Evolutionary conservation across 176 grass and related monocot species (phyloP).

Genomic region (Juncus inflexus): DNA sequence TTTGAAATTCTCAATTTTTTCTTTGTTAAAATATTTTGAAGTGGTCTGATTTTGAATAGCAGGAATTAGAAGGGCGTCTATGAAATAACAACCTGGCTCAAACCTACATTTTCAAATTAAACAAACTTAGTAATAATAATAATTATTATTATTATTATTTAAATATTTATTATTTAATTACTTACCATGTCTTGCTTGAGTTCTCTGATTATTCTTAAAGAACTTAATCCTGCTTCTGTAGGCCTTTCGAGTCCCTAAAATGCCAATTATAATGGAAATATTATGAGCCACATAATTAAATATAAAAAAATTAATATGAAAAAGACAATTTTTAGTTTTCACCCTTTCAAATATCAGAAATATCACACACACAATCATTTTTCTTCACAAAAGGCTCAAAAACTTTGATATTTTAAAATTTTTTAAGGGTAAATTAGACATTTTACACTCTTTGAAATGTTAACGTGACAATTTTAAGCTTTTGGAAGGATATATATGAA

Average conservation of each 20-base stretch:
- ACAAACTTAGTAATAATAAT: too few species aligned
- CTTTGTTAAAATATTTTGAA: slow-evolving; percentile 66
- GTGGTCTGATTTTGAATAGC: slow-evolving; percentile 48
- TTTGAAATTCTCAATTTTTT: slow-evolving; percentile 59
- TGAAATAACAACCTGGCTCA: slow-evolving; percentile 95
- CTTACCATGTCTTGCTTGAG: slow-evolving; percentile 90
- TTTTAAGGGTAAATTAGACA: too few species aligned
- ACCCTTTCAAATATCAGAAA: too few species aligned
- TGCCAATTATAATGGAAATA: slow-evolving; percentile 14
- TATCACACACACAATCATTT: too few species aligned
- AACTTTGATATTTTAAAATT: too few species aligned
- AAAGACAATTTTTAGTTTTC: too few species aligned
- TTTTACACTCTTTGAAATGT: too few species aligned
- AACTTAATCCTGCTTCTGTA: slow-evolving; percentile 70
- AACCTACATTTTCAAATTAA: slow-evolving; percentile 47
- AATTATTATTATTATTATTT: not conserved
- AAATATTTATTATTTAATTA: slow-evolving; percentile 30
- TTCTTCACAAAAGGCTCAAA: too few species aligned
- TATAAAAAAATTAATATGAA: too few species aligned
- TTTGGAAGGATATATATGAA: too few species aligned
- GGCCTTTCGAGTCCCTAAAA: slow-evolving; percentile 81
- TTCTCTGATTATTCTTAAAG: slow-evolving; percentile 64
- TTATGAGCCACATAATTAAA: too few species aligned
- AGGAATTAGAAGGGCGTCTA: slow-evolving; percentile 60
- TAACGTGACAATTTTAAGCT: not conserved